Evolutionary conservation across 352 stramenopile genomes (phyloP), one percentile per base, ranked within the genome.

Genomic region (Blastocystis sp.): DNA sequence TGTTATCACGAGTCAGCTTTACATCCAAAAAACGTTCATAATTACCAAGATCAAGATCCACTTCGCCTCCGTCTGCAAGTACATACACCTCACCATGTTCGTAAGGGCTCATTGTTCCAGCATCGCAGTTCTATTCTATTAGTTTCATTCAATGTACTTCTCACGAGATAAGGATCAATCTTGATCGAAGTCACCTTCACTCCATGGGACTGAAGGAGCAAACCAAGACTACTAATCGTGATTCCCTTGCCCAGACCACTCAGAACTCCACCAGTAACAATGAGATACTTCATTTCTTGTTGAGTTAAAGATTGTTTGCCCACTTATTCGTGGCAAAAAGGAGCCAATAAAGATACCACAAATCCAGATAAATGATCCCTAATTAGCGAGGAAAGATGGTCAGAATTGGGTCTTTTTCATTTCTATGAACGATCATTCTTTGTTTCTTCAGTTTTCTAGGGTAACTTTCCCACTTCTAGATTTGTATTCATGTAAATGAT

Each of bases 241-340:
- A 99, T 97, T 85, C 96, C 96, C 89, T 99, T 99, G 85, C 96
- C 96, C 58, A 99, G 92, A n/a, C 96, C 96, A 88, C 93, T 97
- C 66, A 98, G 93, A 16, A 98, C 97, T 88, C 96, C 96, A 81
- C 96, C 96, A 43, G 95, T 98, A 74, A 99, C 95, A 88, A 97
- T 93, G 88, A 99, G 92, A 89, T 98, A 98, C 91, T 98, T 98
- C 93, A 97, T 97, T 78, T 65, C 3, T 49, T 57, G 35, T 78
- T 49, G n/a, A 75, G 24, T 75, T 35, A 63, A 63, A 35, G 29
- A 63, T 35, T 63, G 4, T 63, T 27, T 35, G 29, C n/a, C n/a
- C 9, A 14, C 29, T 35, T 27, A 27, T 63, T 63, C 56, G n/a
- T 35, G n/a, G n/a, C n/a, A 27, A 63, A 63, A 2, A 9, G 9